These are phyloP conservation scores for Sclerotinia borealis DNA, from an alignment of 2,329 filamentous ascomycete species.

Conservation along the genomic window DNA sequence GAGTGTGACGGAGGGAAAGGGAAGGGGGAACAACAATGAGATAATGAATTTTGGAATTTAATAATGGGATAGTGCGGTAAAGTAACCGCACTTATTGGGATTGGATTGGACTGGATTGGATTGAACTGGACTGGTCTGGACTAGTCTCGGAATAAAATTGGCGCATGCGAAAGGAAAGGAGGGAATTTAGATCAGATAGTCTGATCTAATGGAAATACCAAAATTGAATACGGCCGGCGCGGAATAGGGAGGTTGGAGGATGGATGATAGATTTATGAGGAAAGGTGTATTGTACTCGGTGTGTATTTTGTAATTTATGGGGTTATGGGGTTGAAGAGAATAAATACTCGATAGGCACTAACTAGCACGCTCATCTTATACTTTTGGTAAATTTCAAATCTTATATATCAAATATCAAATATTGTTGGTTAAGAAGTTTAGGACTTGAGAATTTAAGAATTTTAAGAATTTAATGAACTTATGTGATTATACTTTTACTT, in stretches of 20 bases:
- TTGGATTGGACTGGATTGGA: too few species aligned
- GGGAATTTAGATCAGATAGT: neutral
- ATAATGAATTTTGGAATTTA: neutral
- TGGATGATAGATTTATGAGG: neutral
- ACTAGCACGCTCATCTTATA: neutral
- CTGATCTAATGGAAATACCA: too few species aligned
- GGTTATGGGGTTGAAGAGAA: neutral
- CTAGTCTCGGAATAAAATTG: too few species aligned
- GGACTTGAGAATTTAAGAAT: too few species aligned
- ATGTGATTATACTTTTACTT: too few species aligned
- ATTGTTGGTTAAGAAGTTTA: too few species aligned
- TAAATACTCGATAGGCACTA: neutral
- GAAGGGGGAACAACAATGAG: neutral
- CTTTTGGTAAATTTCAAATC: neutral
- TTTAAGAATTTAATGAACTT: too few species aligned
- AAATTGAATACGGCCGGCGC: too few species aligned
- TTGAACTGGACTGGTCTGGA: too few species aligned
- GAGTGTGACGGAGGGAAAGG: neutral
- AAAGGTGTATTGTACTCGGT: neutral
- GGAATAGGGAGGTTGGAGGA: neutral
- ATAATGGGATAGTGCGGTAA: neutral
- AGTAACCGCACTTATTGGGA: too few species aligned
- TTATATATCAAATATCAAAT: too few species aligned
- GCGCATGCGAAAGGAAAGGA: neutral
- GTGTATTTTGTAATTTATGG: neutral